phyloP scores from a whole-genome alignment of 345 rosid species.

The Cardiospermum halicacabum region DNA sequence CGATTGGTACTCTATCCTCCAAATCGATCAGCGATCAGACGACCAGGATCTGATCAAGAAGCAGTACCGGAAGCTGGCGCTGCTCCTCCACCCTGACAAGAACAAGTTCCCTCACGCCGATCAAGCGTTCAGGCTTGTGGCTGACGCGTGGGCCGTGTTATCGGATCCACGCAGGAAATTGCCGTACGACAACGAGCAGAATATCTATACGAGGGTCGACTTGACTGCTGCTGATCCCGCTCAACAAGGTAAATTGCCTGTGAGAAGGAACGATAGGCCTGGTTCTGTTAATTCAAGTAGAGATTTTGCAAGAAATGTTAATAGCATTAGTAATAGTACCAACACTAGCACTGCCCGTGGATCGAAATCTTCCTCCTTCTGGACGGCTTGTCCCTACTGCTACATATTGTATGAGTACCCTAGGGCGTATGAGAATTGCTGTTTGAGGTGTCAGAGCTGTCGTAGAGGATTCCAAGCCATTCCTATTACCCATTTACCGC shows the following conservation, averaged over 20 bases:
- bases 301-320: background rate
- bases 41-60: conserved; percentile 67
- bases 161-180: conserved; percentile 55
- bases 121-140: conserved; percentile 78
- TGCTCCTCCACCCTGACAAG: conserved; percentile 89
- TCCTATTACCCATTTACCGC: conserved; percentile 53
- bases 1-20: conserved; percentile 85
- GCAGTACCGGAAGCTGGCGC: conserved; percentile 78
- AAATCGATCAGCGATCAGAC: conserved; percentile 44
- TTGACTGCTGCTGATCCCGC: conserved; percentile 20
- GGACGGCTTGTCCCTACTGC: conserved; percentile 95
- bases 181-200: conserved; percentile 54
- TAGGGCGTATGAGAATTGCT: conserved; percentile 68
- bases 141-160: conserved; percentile 77
- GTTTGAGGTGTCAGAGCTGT: conserved; percentile 74
- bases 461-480: conserved; percentile 72
- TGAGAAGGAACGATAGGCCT: conserved; percentile 30
- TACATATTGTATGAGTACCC: conserved; percentile 75
- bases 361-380: conserved; percentile 51
- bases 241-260: conserved; percentile 33
- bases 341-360: background rate
- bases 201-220: conserved; percentile 55
- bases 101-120: conserved; percentile 66
- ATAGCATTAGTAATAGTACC: background rate
- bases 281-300: background rate